Evolutionary conservation across 108 stramenopile species (phyloP), one percentile per base, ranked within the genome.

Genomic region (Cyclotella kingstonii): DNA sequence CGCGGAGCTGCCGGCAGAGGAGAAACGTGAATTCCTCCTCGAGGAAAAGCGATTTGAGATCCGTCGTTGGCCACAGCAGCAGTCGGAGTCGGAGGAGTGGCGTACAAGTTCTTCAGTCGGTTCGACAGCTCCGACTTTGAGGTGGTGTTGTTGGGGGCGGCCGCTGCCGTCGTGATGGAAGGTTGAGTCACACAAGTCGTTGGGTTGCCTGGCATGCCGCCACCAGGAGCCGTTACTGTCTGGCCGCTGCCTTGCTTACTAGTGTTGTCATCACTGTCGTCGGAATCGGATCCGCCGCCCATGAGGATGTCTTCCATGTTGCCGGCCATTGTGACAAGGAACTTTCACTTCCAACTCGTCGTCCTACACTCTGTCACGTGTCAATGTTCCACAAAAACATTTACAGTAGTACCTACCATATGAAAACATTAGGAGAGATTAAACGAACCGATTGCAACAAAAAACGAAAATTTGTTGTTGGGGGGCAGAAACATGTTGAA

Each of bases 71-170:
- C 11, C 7, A 43, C 28, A 39, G 51, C 53, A 15, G 42, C 22
- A 36, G 58, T 30, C 1, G 33, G 52, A 17, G 47, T 66, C 22
- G 60, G 49, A 45, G 53, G 44, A 18, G 54, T 22, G 5, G 52
- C 30, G 29, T 73, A 73, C 35, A 73, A 38, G 44, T 58, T 73
- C 43, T 73, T 73, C 22, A 73, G 53, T 41, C 71, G 71, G 53
- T 64, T 73, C 38, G 71, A 64, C 33, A 73, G 35, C 22, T 58
- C 71, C 18, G 71, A 73, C 34, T 73, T 73, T 30, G 68, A 69
- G 8, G 30, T 29, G 15, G 3, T 58, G 23, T 2, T 15, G 26
- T 23, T 33, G 21, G 28, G 33, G 2, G 15, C 42, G 17, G 40
- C 4, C 17, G 36, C 43, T 30, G 50, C 15, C 50, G 54, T 30